These are phyloP conservation scores for Podospora comata DNA, from an alignment of 495 filamentous ascomycete genomes.

Conservation along the genomic window DNA sequence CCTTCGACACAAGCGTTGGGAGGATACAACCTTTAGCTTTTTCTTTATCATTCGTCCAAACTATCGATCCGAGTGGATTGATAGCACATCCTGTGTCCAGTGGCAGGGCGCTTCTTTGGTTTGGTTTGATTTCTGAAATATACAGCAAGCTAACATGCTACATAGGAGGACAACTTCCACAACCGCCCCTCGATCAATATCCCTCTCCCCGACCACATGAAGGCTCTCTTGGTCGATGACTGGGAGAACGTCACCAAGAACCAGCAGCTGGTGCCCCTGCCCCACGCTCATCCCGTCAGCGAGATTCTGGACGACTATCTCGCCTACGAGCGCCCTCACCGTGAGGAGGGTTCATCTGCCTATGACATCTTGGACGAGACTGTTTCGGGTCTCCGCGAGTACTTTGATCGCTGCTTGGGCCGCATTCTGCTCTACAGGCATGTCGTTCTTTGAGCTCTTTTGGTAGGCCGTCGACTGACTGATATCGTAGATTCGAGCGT, in stretches of 20 bases:
- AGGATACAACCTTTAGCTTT: background rate
- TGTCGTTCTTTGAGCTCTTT: slow-evolving; percentile 14
- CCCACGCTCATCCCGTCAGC: slow-evolving; percentile 68
- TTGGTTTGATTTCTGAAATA: background rate
- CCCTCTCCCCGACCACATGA: slow-evolving; percentile 76
- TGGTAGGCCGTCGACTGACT: background rate
- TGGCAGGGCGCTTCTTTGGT: background rate
- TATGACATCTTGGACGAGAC: slow-evolving; percentile 86
- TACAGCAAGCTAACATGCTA: slow-evolving; percentile 25
- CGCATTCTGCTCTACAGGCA: slow-evolving; percentile 82
- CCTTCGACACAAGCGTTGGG: background rate
- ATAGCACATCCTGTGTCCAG: slow-evolving; percentile 3
- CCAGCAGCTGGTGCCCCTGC: slow-evolving; percentile 77
- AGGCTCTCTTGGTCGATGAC: slow-evolving; percentile 89
- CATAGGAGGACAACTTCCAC: slow-evolving; percentile 82
- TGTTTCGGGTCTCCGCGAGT: slow-evolving; percentile 76
- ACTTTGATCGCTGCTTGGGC: slow-evolving; percentile 84
- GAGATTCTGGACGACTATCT: slow-evolving; percentile 77
- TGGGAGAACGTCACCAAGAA: slow-evolving; percentile 99
- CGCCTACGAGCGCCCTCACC: slow-evolving; percentile 63
- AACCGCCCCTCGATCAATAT: slow-evolving; percentile 76
- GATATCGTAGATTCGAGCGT: slow-evolving; percentile 65
- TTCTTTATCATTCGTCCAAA: background rate
- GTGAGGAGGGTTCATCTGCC: slow-evolving; percentile 62
- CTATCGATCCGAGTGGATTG: slow-evolving; percentile 11